Evolutionary conservation across 2,329 filamentous ascomycete genomes (phyloP), one percentile per base, ranked within the genome.

Genomic region (Paraconiothyrium sp.): DNA sequence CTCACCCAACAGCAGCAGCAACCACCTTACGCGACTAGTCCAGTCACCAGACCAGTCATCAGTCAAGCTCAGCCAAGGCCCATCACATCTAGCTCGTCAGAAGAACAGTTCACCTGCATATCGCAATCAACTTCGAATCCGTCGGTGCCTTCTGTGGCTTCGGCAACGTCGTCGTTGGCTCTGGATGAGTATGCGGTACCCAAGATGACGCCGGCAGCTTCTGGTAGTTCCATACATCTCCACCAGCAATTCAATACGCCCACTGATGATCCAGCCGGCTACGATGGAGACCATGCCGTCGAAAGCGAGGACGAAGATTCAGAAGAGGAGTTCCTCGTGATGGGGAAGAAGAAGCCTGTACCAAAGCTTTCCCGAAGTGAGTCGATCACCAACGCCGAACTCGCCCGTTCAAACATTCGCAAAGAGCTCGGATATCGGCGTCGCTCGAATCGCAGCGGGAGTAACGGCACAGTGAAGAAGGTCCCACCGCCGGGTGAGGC

Each of bases 381-480:
- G 8, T 80, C 78, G 13, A 72, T 81, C 24, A 76, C 74, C 20
- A 76, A 77, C 54, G 78, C 74, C 22, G 72, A 79, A 58, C 66
- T 79, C 0, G 71, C 78, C 9, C 71, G 76, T 27, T 69, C 71
- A 20, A 67, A 67, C 47, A 41, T 74, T 22, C 70, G 69, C 51
- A 69, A 67, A 51, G 69, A 70, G 13, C 20, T 72, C 69, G 37
- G 68, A 58, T 48, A 63, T 66, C 68, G 79, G 65, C 64, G 81
- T 68, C 69, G 81, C 76, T 78, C 80, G 41, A 78, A 75, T 11
- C 77, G 83, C 39, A 84, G 82, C 65, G 82, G 82, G 27, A 84
- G 82, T 68, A 83, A 81, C 64, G 81, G 82, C 35, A 84, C 83
- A 8, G 81, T 84, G 67, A 84, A 84, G 70, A 84, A 84, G 67